phyloP scores from a whole-genome alignment of 2,329 filamentous ascomycete genomes.

The Monilinia fructigena region DNA sequence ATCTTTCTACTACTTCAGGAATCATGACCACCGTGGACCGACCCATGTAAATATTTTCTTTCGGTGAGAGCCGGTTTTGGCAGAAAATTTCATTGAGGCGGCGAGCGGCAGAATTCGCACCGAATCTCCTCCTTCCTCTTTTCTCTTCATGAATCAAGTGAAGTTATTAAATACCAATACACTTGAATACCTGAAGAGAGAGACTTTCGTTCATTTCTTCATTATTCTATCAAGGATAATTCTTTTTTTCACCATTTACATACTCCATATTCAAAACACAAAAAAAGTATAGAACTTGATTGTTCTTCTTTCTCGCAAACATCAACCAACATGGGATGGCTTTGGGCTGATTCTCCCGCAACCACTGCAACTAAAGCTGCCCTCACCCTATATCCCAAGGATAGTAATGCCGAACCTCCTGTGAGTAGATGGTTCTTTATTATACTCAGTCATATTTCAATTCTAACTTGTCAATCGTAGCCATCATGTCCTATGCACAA shows the following conservation, averaged over 20 bases:
- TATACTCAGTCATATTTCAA: conserved; percentile 23
- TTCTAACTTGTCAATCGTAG: conserved; percentile 42
- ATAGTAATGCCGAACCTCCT: conserved; percentile 33
- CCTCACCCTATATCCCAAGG: conserved; percentile 32
- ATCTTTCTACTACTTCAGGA: no score
- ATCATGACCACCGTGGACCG: background rate
- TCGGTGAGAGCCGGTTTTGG: conserved; percentile 16
- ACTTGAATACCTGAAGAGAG: background rate
- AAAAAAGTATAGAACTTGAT: background rate
- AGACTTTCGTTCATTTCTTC: background rate
- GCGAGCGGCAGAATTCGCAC: background rate
- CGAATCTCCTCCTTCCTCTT: conserved; percentile 10
- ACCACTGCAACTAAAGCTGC: conserved; percentile 29
- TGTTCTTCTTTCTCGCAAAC: background rate
- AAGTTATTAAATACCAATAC: conserved; percentile 15
- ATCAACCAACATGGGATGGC: conserved; percentile 38
- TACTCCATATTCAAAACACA: background rate
- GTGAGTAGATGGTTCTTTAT: conserved; percentile 28
- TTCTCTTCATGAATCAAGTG: conserved; percentile 7
- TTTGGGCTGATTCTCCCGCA: conserved; percentile 37
- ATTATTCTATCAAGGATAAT: background rate
- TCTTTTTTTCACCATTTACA: background rate
- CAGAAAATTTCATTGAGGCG: conserved; percentile 3
- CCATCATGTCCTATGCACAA: conserved; percentile 70
- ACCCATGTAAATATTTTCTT: conserved; percentile 1